phyloP scores from a whole-genome alignment of 139 green algal species.

The Chlorella sp. region DNA sequence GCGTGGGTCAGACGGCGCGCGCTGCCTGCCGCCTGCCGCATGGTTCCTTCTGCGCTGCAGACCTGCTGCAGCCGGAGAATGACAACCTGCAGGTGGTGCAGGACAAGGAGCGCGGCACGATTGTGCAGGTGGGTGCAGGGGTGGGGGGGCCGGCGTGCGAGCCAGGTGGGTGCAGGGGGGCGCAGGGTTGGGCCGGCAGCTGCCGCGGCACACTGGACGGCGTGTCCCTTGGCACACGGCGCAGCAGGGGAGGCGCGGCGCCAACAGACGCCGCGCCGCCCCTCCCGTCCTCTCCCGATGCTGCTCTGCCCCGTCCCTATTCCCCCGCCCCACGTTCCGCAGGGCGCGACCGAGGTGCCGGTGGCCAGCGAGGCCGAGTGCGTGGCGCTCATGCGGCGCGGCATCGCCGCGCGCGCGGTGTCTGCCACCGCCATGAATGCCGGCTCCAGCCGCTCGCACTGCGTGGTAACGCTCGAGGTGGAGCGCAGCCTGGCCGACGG shows the following conservation, averaged over 20 bases:
- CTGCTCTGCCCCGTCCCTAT: too few species aligned
- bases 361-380: slow-evolving; percentile 65
- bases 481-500: slow-evolving; percentile 51
- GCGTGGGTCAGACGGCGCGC: slow-evolving; percentile 56
- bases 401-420: slow-evolving; percentile 20
- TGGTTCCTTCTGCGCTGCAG: too few species aligned
- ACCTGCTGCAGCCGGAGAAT: slow-evolving; percentile 66
- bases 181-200: too few species aligned
- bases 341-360: slow-evolving; percentile 46
- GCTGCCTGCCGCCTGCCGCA: slow-evolving; percentile 83
- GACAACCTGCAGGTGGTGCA: slow-evolving; percentile 58
- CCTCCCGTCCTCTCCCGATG: too few species aligned
- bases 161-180: neutral
- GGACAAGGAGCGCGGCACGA: slow-evolving; percentile 27
- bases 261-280: too few species aligned
- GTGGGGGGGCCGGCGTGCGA: too few species aligned
- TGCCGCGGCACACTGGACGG: too few species aligned
- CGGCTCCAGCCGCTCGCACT: slow-evolving; percentile 70
- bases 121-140: neutral
- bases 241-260: too few species aligned
- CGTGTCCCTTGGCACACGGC: too few species aligned
- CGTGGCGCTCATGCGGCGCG: slow-evolving; percentile 48
- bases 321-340: too few species aligned
- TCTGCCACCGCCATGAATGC: slow-evolving; percentile 44
- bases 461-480: slow-evolving; percentile 69